Evolutionary conservation across 2,329 filamentous ascomycete genomes (phyloP), one percentile per base, ranked within the genome.

Genomic region (Calonectria pteridis): DNA sequence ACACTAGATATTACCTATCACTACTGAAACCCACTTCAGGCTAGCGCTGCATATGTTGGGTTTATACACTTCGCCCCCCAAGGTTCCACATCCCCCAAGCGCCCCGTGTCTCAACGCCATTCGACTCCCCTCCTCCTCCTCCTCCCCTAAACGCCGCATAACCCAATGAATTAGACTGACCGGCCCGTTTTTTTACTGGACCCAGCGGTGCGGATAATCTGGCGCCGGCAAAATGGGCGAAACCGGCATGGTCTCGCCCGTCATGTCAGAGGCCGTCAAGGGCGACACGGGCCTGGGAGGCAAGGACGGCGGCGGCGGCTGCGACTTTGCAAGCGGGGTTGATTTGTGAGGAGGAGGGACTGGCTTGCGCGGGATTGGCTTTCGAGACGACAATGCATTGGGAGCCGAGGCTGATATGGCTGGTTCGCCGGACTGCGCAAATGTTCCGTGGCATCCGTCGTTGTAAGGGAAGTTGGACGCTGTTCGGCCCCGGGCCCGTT

Each of bases 41-140:
- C 31, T 59, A 9, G 55, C 37, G 37, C 37, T 40, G 55, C 23
- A 59, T 11, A 28, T 40, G 55, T 35, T 40, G 23, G n/a, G 31
- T 59, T 59, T n/a, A 59, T 59, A 37, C 55, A 59, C 55, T 59
- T 59, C 40, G n/a, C n/a, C n/a, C n/a, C n/a, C 13, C n/a, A 16
- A 13, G 33, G 33, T 40, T 35, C 55, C 55, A 59, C 55, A 26
- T 11, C 23, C 33, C 33, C 23, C 33, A 59, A 59, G 9, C 55
- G 33, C 35, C n/a, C 37, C 55, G 55, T 59, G 55, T 59, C 31
- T 5, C 18, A 28, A 40, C 55, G 55, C 55, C 55, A 59, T 59
- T 59, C 37, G 55, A 20, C 55, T 59, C 10, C 16, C 29, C n/a
- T n/a, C n/a, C n/a, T n/a, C n/a, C n/a, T n/a, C n/a, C n/a, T n/a